These are phyloP conservation scores for Blastobotrys terrestris DNA, from an alignment of 805 yeast species.

Conservation along the genomic window DNA sequence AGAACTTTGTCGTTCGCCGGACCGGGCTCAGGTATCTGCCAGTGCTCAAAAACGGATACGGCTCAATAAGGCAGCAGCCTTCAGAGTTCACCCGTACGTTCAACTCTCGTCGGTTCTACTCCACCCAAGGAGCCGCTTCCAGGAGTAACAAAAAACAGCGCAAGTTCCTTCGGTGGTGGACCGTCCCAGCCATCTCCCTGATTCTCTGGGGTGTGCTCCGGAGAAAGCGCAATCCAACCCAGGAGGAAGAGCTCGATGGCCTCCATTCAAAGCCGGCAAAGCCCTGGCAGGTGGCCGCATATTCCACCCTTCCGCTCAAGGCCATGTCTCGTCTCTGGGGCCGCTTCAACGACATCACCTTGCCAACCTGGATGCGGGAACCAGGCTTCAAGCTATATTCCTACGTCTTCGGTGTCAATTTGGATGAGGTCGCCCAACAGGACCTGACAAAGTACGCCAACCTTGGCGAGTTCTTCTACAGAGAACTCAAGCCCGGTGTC, in stretches of 20 bases:
- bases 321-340: slow-evolving; percentile 96
- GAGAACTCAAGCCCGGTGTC: slow-evolving; percentile 68
- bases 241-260: slow-evolving; percentile 12
- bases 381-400: slow-evolving; percentile 80
- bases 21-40: slow-evolving; percentile 9
- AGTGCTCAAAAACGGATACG: slow-evolving; percentile 5
- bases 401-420: slow-evolving; percentile 73
- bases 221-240: slow-evolving; percentile 8
- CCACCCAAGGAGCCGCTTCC: not conserved
- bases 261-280: slow-evolving; percentile 43
- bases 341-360: slow-evolving; percentile 66
- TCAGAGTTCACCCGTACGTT: slow-evolving; percentile 5
- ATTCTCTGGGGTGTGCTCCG: slow-evolving; percentile 19
- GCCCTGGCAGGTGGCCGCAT: slow-evolving; percentile 86
- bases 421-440: slow-evolving; percentile 83
- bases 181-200: slow-evolving; percentile 23
- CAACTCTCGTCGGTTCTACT: not conserved
- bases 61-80: not conserved
- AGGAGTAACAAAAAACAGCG: slow-evolving; percentile 6
- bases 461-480: slow-evolving; percentile 84
- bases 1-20: slow-evolving; percentile 3
- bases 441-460: slow-evolving; percentile 70
- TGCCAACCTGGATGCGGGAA: slow-evolving; percentile 83
- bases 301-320: slow-evolving; percentile 84
- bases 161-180: slow-evolving; percentile 20